Base-by-base conservation (phyloP, 257 asterid genomes). In the Henckelia pumila region DNA sequence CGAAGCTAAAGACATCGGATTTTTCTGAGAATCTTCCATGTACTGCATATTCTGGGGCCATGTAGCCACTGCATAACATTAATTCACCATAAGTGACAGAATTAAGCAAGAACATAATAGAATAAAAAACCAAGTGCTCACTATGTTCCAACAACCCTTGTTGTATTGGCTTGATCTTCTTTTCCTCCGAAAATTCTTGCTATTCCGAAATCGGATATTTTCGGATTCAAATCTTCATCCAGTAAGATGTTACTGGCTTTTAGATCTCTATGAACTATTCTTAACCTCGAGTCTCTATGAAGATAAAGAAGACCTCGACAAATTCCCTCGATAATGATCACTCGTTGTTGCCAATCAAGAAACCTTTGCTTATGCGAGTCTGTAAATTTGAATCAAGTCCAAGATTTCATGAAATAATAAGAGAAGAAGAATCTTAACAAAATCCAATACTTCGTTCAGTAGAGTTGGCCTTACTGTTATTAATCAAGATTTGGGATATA, bases 151-250 rank as follows among this genome's bases (percentile, higher is more conserved):
- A 79, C 88, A 16, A 83, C 78, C 69, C 83, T 63, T 60, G 64
- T 73, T 49, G 88, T 83, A 56, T 75, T 75, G 8, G 74, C 88
- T 67, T 83, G 83, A 70, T 75, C 64, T 72, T 83, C 76, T 30
- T 70, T 80, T 21, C 80, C 85, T 77, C 81, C 83, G 44, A 79
- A 83, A 32, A 80, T 80, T 68, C 85, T 72, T 49, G 88, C 88
- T 85, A 75, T 80, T 30, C 88, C 88, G 23, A 83, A 83, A 64
- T 83, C 88, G 21, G 88, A 80, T 67, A 83, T 80, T 47, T 80
- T 83, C 20, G 88, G 88, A 63, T 71, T 83, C 88, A 83, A 77
- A 14, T 80, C 83, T 35, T 59, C 78, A 57, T 83, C 88, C 61
- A 83, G 52, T 50, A 83, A 59, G 68, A 83, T 83, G 53, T 83